Base-by-base conservation (phyloP, 495 filamentous ascomycete species). In the Chlorociboria aeruginascens region DNA sequence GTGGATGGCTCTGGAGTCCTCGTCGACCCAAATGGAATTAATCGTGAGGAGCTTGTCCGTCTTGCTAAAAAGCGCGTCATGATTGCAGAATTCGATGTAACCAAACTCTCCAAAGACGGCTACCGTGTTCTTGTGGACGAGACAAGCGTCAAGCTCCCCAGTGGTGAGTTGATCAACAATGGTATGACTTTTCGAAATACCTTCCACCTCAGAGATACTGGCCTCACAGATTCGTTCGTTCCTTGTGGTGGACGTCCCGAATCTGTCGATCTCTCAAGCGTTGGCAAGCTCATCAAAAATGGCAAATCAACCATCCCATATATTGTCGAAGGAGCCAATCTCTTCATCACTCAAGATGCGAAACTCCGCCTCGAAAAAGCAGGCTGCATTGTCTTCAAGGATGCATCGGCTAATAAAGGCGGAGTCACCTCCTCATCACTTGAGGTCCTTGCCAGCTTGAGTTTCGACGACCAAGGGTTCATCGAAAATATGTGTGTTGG, bases 271-370 rank as follows among this genome's bases (percentile, higher is more conserved):
- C 76, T 98, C 51, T 79, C 82, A 39, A 85, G 81, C 9, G 90
- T 87, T 30, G 78, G 73, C 61, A 84, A 83, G 63, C 77, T 98
- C 46, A 95, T 98, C 63, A 72, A 72, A 52, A 78, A 92, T 49
- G 85, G 86, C 65, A 94, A 92, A 69, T 73, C 73, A 12, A 76
- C 74, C 6, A 83, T 98, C 48, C 89, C 89, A 6, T 97, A 92
- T 69, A 89, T 98, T 29, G 92, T 98, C 40, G 92, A 98, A 65
- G 92, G 92, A 16, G 92, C 92, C 60, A 98, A 98, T 61, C 72
- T 98, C 35, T 98, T 98, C 77, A 92, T 98, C 66, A 97, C 92
- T 10, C 93, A 98, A 66, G 92, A 98, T 60, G 89, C 87, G 54
- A 98, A 98, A 73, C 73, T 97, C 47, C 83, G 88, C 16, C 77